Conservation (phyloP, 805 yeast genomes). For the Cyberlindnera veronae region DNA sequence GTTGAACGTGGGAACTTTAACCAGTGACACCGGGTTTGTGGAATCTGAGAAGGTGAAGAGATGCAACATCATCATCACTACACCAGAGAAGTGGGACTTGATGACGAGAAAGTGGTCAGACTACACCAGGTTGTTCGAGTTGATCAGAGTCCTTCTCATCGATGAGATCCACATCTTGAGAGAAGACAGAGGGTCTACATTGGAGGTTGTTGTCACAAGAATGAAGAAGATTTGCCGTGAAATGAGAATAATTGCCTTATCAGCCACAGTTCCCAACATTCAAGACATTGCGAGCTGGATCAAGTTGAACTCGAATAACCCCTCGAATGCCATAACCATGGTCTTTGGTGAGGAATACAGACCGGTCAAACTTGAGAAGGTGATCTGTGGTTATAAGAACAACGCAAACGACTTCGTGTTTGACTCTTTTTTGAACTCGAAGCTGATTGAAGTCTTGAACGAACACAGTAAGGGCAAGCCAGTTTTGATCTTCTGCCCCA, state of each 20-base stretch:
- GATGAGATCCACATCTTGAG: conserved; percentile 48
- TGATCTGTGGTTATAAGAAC: conserved; percentile 42
- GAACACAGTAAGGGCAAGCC: conserved; percentile 40
- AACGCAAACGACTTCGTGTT: conserved; percentile 44
- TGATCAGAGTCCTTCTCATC: conserved; percentile 41
- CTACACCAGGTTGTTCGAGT: conserved; percentile 35
- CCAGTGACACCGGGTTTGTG: conserved; percentile 48
- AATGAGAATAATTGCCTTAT: conserved; percentile 43
- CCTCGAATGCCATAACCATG: conserved; percentile 33
- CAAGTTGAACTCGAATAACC: conserved; percentile 21
- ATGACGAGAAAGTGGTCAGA: conserved; percentile 51
- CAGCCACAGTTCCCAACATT: conserved; percentile 54
- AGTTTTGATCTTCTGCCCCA: conserved; percentile 49
- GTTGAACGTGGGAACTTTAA: conserved; percentile 46
- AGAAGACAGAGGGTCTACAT: conserved; percentile 45
- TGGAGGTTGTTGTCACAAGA: conserved; percentile 46
- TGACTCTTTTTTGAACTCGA: conserved; percentile 42
- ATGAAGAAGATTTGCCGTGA: conserved; percentile 38
- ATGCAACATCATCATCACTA: conserved; percentile 48
- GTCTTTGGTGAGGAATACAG: conserved; percentile 46
- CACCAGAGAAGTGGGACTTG: conserved; percentile 63
- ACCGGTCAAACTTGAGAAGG: conserved; percentile 39
- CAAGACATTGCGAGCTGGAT: conserved; percentile 46
- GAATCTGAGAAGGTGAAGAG: conserved; percentile 44
- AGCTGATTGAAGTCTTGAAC: conserved; percentile 37